Base-by-base conservation (phyloP, 257 asterid genomes). In the Dorcoceras hygrometricum region DNA sequence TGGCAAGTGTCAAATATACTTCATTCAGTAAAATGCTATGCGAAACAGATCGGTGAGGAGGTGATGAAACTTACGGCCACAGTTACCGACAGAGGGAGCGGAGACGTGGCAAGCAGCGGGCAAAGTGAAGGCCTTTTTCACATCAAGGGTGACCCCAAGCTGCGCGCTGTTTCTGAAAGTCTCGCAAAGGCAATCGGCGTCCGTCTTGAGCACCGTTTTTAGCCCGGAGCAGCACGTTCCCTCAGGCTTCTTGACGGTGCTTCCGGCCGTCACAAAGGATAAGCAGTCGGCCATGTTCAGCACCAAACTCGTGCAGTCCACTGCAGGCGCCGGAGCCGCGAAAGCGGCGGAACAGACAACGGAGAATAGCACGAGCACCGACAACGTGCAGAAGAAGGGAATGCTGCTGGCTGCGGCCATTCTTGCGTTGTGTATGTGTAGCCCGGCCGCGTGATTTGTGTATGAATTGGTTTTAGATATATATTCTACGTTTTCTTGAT, bases 91-190 rank as follows among this genome's bases (percentile, higher is more conserved):
- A 4, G 95, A 74, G 63, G 95, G 95, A 75, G 93, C 86, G n/a
- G 95, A 77, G 54, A 87, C 86, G 61, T 82, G 90, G 80, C 98
- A 92, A 62, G 96, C 95, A 51, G 93, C 66, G 24, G 98, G 98
- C 9, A 92, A 90, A 46, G 85, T 32, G 69, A 86, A 23, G 16
- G 97, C 98, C 57, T 89, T 89, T 65, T 92, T 77, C 57, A 92
- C 79, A 70, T 92, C 86, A 19, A 92, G 82, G 8, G 86, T 75
- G 23, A 89, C 81, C 4, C 97, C 98, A 27, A 92, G 75, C 73
- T 89, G 96, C 2, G 95, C 97, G 73, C 97, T 89, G 80, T 85
- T 87, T 60, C 75, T 84, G 36, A 89, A 92, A n/a, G 80, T 79
- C 57, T 87, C 87, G 76, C 98, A 92, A 2, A 92, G 83, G 66